Percentiles rank a stretch among this genome's conserved stretches.
Evolutionary conservation across 2,329 filamentous ascomycete species (phyloP).

Genomic region (Hymenoscyphus fraxineus): DNA sequence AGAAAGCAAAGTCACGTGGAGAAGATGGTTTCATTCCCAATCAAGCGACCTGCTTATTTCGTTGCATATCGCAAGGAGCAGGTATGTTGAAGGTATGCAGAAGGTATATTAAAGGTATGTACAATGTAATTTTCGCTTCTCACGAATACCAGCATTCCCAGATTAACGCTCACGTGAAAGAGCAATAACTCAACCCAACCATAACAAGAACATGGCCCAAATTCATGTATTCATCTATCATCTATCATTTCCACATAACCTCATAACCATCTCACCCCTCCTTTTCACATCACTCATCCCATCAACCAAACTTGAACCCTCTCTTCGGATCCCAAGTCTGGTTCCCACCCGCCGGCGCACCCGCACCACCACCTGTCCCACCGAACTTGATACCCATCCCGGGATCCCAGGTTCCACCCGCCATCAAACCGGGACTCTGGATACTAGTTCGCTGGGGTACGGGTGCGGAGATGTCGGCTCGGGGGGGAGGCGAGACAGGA

Average conservation of each 20-base stretch:
- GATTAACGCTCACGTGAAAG: too few species aligned
- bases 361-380: constrained; percentile 28
- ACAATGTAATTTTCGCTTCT: too few species aligned
- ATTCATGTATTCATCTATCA: not conserved
- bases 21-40: too few species aligned
- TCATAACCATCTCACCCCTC: not conserved
- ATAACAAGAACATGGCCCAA: too few species aligned
- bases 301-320: constrained; percentile 32
- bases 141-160: too few species aligned
- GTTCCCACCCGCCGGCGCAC: constrained; percentile 5
- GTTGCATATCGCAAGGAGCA: too few species aligned
- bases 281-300: not conserved
- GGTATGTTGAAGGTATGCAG: too few species aligned
- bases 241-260: not conserved
- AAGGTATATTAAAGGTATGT: too few species aligned
- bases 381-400: constrained; percentile 78
- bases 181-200: too few species aligned
- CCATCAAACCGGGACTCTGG: constrained; percentile 39
- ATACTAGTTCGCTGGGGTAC: constrained; percentile 51
- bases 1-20: too few species aligned
- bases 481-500: not conserved
- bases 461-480: constrained; percentile 40
- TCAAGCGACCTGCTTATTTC: too few species aligned
- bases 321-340: constrained; percentile 31
- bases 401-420: constrained; percentile 67